Conservation (phyloP, 2,329 filamentous ascomycete species). For the Fusarium sp. region DNA sequence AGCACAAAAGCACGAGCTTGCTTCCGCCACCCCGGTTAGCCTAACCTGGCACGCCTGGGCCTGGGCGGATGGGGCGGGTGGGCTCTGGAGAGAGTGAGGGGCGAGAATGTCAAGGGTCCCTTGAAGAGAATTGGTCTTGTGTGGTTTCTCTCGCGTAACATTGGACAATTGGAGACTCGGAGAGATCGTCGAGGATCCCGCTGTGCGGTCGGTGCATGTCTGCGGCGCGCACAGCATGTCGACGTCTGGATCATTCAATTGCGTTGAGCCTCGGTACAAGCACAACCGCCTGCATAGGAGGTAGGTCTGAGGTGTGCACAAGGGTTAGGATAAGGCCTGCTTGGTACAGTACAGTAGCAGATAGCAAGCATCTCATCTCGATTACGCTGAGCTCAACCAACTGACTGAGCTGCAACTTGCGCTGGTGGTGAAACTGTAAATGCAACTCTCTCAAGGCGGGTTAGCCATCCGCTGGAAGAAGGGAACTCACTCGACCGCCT, state of each 20-base stretch:
- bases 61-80: conserved; percentile 30
- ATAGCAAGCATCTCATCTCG: not conserved
- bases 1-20: conserved; percentile 1
- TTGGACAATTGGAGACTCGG: conserved; percentile 8
- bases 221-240: not conserved
- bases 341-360: not conserved
- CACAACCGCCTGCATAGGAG: not conserved
- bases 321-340: not conserved
- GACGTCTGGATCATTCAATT: not conserved
- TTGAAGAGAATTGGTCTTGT: not conserved
- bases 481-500: not conserved
- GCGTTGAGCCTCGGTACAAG: not conserved
- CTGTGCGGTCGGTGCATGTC: not conserved
- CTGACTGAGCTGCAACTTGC: not conserved
- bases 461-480: not conserved
- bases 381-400: not conserved
- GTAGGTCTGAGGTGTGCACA: not conserved
- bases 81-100: conserved; percentile 12
- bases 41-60: not conserved
- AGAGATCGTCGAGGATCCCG: not conserved
- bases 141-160: not conserved
- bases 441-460: not conserved
- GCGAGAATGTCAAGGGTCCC: conserved; percentile 5
- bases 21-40: conserved; percentile 22
- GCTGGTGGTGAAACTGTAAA: not conserved